Percentiles rank a stretch among this genome's conserved stretches.
These are phyloP conservation scores for Cystobasidium sp. DNA, from an alignment of 1,284 basidiomycete genomes.

Conservation along the genomic window DNA sequence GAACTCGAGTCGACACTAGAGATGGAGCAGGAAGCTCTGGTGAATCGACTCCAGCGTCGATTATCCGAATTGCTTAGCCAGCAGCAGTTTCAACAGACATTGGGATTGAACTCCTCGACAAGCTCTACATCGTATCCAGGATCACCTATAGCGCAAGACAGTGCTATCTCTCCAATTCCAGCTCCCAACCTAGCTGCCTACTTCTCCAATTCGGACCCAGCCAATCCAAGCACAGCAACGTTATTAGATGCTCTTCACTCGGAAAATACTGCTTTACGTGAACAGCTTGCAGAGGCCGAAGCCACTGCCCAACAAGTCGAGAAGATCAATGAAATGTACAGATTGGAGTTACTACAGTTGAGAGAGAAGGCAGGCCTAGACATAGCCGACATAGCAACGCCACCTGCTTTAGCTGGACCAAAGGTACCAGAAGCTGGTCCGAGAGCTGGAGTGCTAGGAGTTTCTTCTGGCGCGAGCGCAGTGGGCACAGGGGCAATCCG, in stretches of 20 bases:
- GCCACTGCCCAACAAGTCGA: slow-evolving; percentile 2
- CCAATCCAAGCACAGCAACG: slow-evolving; percentile 29
- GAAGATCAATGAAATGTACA: slow-evolving; percentile 28
- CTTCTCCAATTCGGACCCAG: slow-evolving; percentile 21
- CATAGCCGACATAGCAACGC: slow-evolving; percentile 5
- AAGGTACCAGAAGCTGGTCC: slow-evolving; percentile 1
- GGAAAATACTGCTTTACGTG: slow-evolving; percentile 28
- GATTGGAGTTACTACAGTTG: slow-evolving; percentile 22
- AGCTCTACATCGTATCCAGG: slow-evolving; percentile 4
- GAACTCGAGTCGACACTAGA: slow-evolving; percentile 38
- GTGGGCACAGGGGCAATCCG: slow-evolving; percentile 7
- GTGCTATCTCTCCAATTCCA: slow-evolving; percentile 22
- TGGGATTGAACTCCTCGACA: slow-evolving; percentile 12
- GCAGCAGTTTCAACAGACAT: slow-evolving; percentile 32
- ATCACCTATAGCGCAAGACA: slow-evolving; percentile 22
- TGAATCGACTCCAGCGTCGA: slow-evolving; percentile 29
- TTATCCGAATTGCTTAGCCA: slow-evolving; percentile 28
- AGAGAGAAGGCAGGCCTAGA: slow-evolving; percentile 32
- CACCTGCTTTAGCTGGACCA: background rate
- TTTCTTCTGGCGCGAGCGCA: background rate
- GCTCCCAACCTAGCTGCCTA: slow-evolving; percentile 21
- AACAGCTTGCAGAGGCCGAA: slow-evolving; percentile 25
- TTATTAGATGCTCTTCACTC: slow-evolving; percentile 28
- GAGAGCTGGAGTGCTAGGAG: background rate
- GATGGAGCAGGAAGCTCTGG: slow-evolving; percentile 40